Percentiles rank a stretch among this genome's conserved stretches.
phyloP scores from a whole-genome alignment of 108 stramenopile species.

The Fragilaria crotonensis region DNA sequence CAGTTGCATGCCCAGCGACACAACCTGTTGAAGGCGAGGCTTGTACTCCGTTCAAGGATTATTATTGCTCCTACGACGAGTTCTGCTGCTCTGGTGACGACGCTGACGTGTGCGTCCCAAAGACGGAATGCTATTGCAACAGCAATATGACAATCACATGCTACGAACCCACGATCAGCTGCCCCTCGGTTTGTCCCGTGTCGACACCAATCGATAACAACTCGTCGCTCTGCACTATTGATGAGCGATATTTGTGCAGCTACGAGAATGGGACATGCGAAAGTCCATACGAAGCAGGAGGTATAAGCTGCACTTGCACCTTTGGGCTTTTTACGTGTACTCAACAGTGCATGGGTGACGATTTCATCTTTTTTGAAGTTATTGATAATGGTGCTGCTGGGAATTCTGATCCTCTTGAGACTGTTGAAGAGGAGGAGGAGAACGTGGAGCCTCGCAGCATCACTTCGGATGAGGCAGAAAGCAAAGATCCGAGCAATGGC shows the following conservation, averaged over 20 bases:
- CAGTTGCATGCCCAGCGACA: background rate
- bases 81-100: background rate
- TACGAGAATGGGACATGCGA: background rate
- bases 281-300: background rate
- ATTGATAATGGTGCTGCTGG: no score
- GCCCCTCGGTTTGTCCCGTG: background rate
- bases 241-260: background rate
- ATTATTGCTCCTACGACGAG: background rate
- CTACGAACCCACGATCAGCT: background rate
- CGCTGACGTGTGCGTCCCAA: background rate
- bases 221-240: background rate
- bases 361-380: background rate
- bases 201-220: background rate
- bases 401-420: background rate
- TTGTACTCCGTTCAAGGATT: background rate
- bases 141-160: background rate
- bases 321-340: background rate
- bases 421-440: background rate
- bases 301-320: background rate
- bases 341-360: background rate
- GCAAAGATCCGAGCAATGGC: background rate
- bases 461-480: background rate
- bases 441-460: background rate
- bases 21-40: background rate
- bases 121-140: background rate